Evolutionary conservation across 108 stramenopile species (phyloP).

Genomic region (Stephanodiscus minutulus): DNA sequence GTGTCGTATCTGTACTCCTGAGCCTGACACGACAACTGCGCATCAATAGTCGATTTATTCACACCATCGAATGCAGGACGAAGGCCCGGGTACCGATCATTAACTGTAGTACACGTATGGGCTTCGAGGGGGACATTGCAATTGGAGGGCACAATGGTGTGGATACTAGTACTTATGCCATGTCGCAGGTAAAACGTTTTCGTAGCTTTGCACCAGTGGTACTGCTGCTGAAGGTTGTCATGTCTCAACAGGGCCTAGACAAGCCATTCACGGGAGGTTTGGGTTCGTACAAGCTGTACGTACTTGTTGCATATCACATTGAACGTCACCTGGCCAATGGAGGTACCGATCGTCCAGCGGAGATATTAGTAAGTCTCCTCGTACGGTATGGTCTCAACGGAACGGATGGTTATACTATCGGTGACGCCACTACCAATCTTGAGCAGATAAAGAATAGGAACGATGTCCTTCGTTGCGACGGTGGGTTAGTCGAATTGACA

Average conservation of each 20-base stretch:
- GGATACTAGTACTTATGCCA: slow-evolving; percentile 74
- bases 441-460: slow-evolving; percentile 18
- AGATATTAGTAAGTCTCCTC: slow-evolving; percentile 51
- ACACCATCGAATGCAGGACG: slow-evolving; percentile 53
- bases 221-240: slow-evolving; percentile 69
- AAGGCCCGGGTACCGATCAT: slow-evolving; percentile 79
- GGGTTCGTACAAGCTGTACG: slow-evolving; percentile 89
- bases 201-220: slow-evolving; percentile 78
- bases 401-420: slow-evolving; percentile 41
- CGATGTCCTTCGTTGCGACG: slow-evolving; percentile 34
- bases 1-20: slow-evolving; percentile 53
- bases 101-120: slow-evolving; percentile 62
- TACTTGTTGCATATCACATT: slow-evolving; percentile 76
- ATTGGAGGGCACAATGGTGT: slow-evolving; percentile 81
- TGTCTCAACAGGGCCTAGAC: slow-evolving; percentile 82
- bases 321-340: slow-evolving; percentile 44
- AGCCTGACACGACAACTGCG: slow-evolving; percentile 49
- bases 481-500: slow-evolving; percentile 41
- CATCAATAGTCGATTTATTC: slow-evolving; percentile 28
- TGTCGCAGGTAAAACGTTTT: slow-evolving; percentile 53
- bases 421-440: slow-evolving; percentile 27
- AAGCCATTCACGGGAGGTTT: slow-evolving; percentile 93
- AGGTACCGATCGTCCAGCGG: slow-evolving; percentile 43
- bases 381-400: slow-evolving; percentile 51
- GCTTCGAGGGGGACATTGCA: slow-evolving; percentile 82